phyloP scores from a whole-genome alignment of 2,329 filamentous ascomycete genomes.

The Conoideocrella luteorostrata region DNA sequence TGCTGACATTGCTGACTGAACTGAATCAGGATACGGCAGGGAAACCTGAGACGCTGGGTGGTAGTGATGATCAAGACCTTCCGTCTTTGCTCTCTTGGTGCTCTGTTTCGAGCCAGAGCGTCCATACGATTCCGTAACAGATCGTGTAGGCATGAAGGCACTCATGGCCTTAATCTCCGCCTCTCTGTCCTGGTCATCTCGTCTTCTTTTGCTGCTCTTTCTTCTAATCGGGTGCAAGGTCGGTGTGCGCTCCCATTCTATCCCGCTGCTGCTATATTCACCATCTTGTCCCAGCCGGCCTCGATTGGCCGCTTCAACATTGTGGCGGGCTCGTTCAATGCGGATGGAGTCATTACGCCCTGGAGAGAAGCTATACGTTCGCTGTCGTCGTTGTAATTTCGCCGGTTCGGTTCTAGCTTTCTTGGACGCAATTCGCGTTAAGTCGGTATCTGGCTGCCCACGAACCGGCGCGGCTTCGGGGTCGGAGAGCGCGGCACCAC shows the following conservation, averaged over 20 bases:
- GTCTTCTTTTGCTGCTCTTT: constrained; percentile 71
- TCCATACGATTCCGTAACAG: constrained; percentile 52
- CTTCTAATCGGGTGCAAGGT: constrained; percentile 57
- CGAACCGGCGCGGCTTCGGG: constrained; percentile 38
- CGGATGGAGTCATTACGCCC: constrained; percentile 49
- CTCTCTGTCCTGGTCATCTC: constrained; percentile 70
- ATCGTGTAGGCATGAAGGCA: constrained; percentile 58
- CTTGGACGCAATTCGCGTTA: constrained; percentile 19
- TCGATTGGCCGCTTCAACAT: constrained; percentile 4
- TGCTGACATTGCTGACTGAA: constrained; percentile 70
- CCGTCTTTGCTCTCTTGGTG: constrained; percentile 58
- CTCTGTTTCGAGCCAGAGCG: constrained; percentile 57
- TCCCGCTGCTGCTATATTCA: constrained; percentile 5
- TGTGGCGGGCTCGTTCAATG: constrained; percentile 22
- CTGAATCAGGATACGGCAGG: constrained; percentile 64
- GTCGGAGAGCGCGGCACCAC: constrained; percentile 48
- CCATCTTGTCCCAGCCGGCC: constrained; percentile 10
- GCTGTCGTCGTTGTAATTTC: constrained; percentile 40
- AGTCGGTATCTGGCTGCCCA: constrained; percentile 26
- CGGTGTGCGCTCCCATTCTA: constrained; percentile 27
- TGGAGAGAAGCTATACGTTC: constrained; percentile 57
- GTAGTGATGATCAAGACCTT: constrained; percentile 45
- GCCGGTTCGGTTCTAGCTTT: constrained; percentile 40
- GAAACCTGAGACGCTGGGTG: constrained; percentile 67
- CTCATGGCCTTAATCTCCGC: constrained; percentile 85